A percentile compares a stretch with the other conserved stretches of the same genome.
Conservation (phyloP, 176 grass and related monocot genomes). For the Panicum miliaceum region DNA sequence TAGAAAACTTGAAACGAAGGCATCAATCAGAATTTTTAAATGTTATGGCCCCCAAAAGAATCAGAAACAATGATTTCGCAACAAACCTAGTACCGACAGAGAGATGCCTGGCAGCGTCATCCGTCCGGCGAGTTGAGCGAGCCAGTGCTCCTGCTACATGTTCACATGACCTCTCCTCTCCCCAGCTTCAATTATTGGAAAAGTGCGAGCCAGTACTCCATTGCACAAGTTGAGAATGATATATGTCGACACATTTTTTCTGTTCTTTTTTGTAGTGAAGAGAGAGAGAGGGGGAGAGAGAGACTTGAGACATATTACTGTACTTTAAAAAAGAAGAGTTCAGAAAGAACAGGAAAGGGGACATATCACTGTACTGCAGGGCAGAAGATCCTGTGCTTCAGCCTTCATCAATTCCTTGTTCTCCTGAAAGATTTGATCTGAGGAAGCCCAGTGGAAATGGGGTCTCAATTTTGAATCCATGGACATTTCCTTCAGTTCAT, state of each 20-base stretch:
- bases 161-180: constrained; percentile 32
- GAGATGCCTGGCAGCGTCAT: constrained; percentile 11
- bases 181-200: constrained; percentile 34
- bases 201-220: constrained; percentile 12
- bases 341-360: neutral
- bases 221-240: neutral
- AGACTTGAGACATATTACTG: neutral
- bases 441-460: neutral
- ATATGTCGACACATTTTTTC: neutral
- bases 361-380: neutral
- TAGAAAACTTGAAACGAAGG: neutral
- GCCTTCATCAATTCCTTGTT: neutral
- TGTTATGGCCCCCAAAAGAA: neutral
- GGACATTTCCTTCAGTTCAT: too few species aligned
- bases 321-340: neutral
- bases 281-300: neutral
- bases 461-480: too few species aligned
- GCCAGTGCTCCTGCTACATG: constrained; percentile 18
- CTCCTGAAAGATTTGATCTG: neutral
- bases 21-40: neutral
- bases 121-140: neutral
- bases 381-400: neutral
- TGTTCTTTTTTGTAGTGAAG: too few species aligned
- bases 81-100: constrained; percentile 35
- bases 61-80: neutral